Evolutionary conservation across 129 eudicot genomes (phyloP), one percentile per base, ranked within the genome.

Genomic region (Glebionis coronaria): DNA sequence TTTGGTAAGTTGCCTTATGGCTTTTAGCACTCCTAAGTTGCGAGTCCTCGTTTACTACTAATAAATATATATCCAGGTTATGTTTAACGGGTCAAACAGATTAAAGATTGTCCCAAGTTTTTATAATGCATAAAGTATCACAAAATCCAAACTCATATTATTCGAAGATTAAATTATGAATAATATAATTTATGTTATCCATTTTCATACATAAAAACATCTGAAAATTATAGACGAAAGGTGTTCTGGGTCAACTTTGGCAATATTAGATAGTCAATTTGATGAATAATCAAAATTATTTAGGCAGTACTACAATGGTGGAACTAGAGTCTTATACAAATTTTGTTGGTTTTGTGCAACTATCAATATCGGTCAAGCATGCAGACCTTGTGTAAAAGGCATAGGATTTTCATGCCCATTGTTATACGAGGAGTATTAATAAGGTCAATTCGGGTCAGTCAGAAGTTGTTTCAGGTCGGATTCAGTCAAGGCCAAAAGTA

Each of bases 361-460:
- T 68, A 7, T 55, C 63, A 76, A 91, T 96, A 86, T 92, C 57
- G 85, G 80, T 38, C 96, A 88, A 84, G 95, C 95, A 35, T 82
- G 89, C 79, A 85, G 73, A 52, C 72, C 92, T 0, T 78, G 82
- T 62, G 64, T 93, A 66, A 93, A 84, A 73, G 82, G 90, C 44
- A 77, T n/a, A 56, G 84, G 94, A 63, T 75, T 88, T 52, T 93
- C n/a, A n/a, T n/a, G n/a, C n/a, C n/a, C n/a, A n/a, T n/a, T n/a
- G n/a, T n/a, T n/a, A n/a, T n/a, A n/a, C n/a, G n/a, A n/a, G n/a
- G n/a, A n/a, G n/a, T n/a, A n/a, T n/a, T n/a, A n/a, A n/a, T n/a
- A n/a, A n/a, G n/a, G n/a, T n/a, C n/a, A n/a, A n/a, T n/a, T n/a
- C n/a, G n/a, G n/a, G n/a, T n/a, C n/a, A n/a, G n/a, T n/a, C n/a